phyloP scores from a whole-genome alignment of 2,329 filamentous ascomycete genomes.

The Hymenoscyphus fructigenus region DNA sequence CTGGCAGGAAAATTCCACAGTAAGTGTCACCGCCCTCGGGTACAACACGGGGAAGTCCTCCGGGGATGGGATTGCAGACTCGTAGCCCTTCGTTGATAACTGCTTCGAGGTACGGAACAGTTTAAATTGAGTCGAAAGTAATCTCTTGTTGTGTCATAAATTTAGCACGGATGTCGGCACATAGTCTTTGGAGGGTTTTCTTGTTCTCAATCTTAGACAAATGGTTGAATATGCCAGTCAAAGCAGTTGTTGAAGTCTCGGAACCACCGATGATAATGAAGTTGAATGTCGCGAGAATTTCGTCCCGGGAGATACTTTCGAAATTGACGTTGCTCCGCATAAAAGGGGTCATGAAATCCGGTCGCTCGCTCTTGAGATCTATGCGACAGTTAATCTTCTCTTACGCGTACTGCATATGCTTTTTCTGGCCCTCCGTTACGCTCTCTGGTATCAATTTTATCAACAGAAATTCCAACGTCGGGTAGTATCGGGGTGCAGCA shows the following conservation, averaged over 20 bases:
- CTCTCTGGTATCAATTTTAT: conserved; percentile 34
- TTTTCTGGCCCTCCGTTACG: conserved; percentile 33
- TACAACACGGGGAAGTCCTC: conserved; percentile 6
- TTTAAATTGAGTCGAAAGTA: neutral
- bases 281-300: neutral
- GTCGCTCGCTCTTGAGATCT: neutral
- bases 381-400: conserved; percentile 24
- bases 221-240: conserved; percentile 7
- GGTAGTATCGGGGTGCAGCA: conserved; percentile 34
- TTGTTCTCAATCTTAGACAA: conserved; percentile 2
- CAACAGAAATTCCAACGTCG: conserved; percentile 25
- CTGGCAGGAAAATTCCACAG: neutral
- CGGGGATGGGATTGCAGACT: conserved; percentile 5
- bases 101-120: conserved; percentile 35
- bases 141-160: conserved; percentile 8
- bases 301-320: conserved; percentile 14
- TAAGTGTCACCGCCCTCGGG: neutral
- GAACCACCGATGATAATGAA: conserved; percentile 8
- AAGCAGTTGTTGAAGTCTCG: conserved; percentile 8
- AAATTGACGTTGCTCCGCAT: conserved; percentile 37
- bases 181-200: neutral
- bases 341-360: neutral
- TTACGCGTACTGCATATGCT: conserved; percentile 38
- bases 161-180: conserved; percentile 9
- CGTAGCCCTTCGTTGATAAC: conserved; percentile 35